Base-by-base conservation (phyloP, 495 filamentous ascomycete genomes). In the Aspergillus sparsus region DNA sequence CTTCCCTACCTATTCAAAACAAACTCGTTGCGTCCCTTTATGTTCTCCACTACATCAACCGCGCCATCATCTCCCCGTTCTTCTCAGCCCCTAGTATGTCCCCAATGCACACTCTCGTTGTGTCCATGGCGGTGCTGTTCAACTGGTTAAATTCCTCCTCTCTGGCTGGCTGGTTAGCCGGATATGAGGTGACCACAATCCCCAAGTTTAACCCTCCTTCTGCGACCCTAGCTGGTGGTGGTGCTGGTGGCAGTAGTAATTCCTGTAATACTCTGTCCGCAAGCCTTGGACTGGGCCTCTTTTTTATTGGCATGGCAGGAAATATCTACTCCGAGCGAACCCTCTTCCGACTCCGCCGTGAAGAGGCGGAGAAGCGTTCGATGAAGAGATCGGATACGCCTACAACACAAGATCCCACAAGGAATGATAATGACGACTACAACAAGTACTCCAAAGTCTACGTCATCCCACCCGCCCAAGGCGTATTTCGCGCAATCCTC, bases 11-110 rank as follows among this genome's bases (percentile, higher is more conserved):
- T 2, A 32, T 60, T 3, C 53, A 64, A n/a, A 77, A 76, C 41
- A 71, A 73, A 57, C 67, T 74, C 27, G 62, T 68, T n/a, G 69
- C 63, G 2, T 51, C 63, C 5, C 69, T 77, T 0, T 77, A 73
- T 66, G 69, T 83, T 53, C 82, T 89, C 60, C 94, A 98, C 74
- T 98, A 98, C 75, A 57, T 85, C 67, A 92, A 98, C 80, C 90
- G 94, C 62, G 89, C 93, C 16, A 71, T 97, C 55, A 73, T 97
- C 58, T 85, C 86, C 37, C 92, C 94, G 2, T 78, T 87, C 42
- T 75, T 92, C 63, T 79, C 92, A 34, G 91, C 92, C 54, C 92
- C 92, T 0, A 89, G 85, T 72, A 97, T 98, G 89, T 92, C 92
- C 8, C 93, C 92, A 21, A 89, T 93, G 52, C 89, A 92, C 70